Percentiles rank a stretch among this genome's conserved stretches.
phyloP scores from a whole-genome alignment of 108 stramenopile genomes.

The Conticribra weissflogii region DNA sequence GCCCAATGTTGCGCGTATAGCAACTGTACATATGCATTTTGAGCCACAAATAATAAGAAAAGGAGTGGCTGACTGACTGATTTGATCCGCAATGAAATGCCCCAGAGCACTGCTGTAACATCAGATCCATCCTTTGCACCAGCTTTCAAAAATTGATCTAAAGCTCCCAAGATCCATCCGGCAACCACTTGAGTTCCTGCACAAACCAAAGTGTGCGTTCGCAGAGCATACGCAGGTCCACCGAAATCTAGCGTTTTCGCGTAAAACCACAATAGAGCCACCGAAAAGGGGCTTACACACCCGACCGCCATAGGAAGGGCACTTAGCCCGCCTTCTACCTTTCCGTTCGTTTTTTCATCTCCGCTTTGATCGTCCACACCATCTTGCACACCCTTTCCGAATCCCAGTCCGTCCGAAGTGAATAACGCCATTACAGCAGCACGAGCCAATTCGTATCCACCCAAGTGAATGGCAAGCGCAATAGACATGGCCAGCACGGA shows the following conservation, averaged over 20 bases:
- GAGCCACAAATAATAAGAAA: conserved; percentile 72
- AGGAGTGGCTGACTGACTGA: conserved; percentile 26
- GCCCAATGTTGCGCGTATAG: conserved; percentile 87
- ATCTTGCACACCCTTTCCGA: conserved; percentile 26
- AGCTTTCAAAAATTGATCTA: conserved; percentile 19
- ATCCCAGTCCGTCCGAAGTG: conserved; percentile 74
- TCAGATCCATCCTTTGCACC: not conserved
- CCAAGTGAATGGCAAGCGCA: conserved; percentile 80
- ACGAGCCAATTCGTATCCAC: conserved; percentile 83
- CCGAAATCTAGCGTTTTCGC: conserved; percentile 54
- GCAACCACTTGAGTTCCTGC: conserved; percentile 26
- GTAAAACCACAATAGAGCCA: conserved; percentile 69
- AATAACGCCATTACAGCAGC: conserved; percentile 75
- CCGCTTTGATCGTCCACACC: not conserved
- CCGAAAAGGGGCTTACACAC: conserved; percentile 69
- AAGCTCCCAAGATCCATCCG: conserved; percentile 20
- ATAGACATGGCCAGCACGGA: conserved; percentile 30
- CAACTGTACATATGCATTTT: conserved; percentile 85
- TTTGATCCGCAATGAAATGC: conserved; percentile 7
- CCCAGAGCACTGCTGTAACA: not conserved
- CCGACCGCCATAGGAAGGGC: conserved; percentile 86
- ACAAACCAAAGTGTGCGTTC: conserved; percentile 55
- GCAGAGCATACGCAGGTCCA: conserved; percentile 73
- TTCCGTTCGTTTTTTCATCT: not conserved
- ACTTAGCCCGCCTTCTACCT: conserved; percentile 42